Evolutionary conservation across 2,329 filamentous ascomycete species (phyloP), one percentile per base, ranked within the genome.

Genomic region (Diplocarpon rosae): DNA sequence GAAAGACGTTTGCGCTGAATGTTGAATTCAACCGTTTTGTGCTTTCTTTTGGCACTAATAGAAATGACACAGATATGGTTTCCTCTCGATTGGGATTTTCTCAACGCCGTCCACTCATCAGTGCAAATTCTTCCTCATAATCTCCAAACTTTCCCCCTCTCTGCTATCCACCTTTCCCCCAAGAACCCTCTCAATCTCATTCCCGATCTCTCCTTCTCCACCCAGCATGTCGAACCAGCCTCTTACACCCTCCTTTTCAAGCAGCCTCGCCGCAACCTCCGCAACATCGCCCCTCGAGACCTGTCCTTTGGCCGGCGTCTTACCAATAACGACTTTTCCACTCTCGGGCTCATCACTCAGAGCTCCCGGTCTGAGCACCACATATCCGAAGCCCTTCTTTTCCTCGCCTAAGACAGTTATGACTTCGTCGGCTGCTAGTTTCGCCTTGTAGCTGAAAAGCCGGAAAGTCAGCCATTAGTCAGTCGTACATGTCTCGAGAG

Each of bases 231-330:
- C 66, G 0, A 66, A 37, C 45, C 41, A 43, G 5, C 41, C 45
- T 61, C 24, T 45, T 17, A 13, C 61, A 1, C 71, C 74, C 12
- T 64, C 52, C 39, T 59, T 61, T 53, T 62, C 62, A 39, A 84
- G 65, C 49, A 80, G 63, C 51, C 70, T 64, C 9, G 73, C 73
- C 1, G 75, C 70, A 2, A 78, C 68, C 45, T 67, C 62, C 6
- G 80, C 81, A 9, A 84, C 79, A 54, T 74, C 70, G 43, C 71
- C 75, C 6, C 80, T 68, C 46, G 71, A 72, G 37, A 73, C 63
- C 24, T 37, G 58, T 1, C 54, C 58, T 24, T 47, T 59, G 34
- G 64, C 52, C 48, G 58, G 58, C 13, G 67, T 66, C 52, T 63
- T 66, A 2, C 69, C 69, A 8, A 70, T 56, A 7, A 47, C 52